Percentiles rank a stretch among this genome's conserved stretches.
These are phyloP conservation scores for Phyllosticta citrichinensis DNA, from an alignment of 2,329 filamentous ascomycete species.

Conservation along the genomic window DNA sequence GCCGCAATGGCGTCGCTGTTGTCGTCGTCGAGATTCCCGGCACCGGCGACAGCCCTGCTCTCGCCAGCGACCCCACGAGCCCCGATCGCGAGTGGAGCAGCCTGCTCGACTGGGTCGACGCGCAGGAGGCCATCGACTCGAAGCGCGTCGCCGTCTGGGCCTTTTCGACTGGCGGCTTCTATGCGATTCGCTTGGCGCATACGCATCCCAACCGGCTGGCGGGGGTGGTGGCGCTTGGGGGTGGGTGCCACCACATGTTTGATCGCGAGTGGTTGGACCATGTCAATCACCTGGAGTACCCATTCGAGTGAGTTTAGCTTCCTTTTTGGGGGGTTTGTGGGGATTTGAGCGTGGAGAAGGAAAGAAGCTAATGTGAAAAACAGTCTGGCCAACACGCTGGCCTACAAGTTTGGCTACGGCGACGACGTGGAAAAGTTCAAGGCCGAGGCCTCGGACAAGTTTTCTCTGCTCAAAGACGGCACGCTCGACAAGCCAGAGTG, in stretches of 20 bases:
- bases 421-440: slow-evolving; percentile 34
- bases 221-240: slow-evolving; percentile 45
- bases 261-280: slow-evolving; percentile 43
- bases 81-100: slow-evolving; percentile 46
- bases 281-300: slow-evolving; percentile 49
- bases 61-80: slow-evolving; percentile 34
- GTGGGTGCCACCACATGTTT: slow-evolving; percentile 51
- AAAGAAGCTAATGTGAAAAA: neutral
- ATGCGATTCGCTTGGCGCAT: slow-evolving; percentile 47
- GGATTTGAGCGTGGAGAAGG: neutral
- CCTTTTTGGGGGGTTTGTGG: neutral
- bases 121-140: slow-evolving; percentile 38
- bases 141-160: slow-evolving; percentile 44
- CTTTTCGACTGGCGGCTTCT: slow-evolving; percentile 50
- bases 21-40: slow-evolving; percentile 48
- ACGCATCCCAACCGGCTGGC: slow-evolving; percentile 44
- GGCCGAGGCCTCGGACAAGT: slow-evolving; percentile 37
- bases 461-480: slow-evolving; percentile 45
- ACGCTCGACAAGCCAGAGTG: slow-evolving; percentile 43
- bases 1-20: slow-evolving; percentile 38
- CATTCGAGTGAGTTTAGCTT: slow-evolving; percentile 38
- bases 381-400: slow-evolving; percentile 38
- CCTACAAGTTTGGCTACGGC: slow-evolving; percentile 38
- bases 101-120: slow-evolving; percentile 45
- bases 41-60: slow-evolving; percentile 47